phyloP scores from a whole-genome alignment of 1,139 yeast species.

The Debaryomyces psychrophilus region DNA sequence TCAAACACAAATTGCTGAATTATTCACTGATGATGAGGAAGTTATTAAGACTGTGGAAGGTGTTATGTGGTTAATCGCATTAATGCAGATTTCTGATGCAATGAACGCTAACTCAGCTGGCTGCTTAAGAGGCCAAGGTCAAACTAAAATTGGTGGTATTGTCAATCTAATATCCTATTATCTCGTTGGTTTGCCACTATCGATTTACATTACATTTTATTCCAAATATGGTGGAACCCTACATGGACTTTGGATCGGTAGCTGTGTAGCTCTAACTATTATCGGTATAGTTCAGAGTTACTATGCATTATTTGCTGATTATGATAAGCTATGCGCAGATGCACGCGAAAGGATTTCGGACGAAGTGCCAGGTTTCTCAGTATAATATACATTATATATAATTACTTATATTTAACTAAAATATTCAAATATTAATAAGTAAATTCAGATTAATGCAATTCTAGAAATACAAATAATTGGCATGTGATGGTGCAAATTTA shows the following conservation, averaged over 20 bases:
- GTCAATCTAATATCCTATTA: slow-evolving; percentile 57
- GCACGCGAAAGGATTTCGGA: slow-evolving; percentile 42
- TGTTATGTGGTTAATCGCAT: slow-evolving; percentile 56
- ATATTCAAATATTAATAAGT: background rate
- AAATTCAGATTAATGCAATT: slow-evolving; percentile 2
- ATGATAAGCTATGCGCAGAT: slow-evolving; percentile 41
- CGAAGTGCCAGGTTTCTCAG: background rate
- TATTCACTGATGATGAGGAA: slow-evolving; percentile 44
- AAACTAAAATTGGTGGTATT: slow-evolving; percentile 60
- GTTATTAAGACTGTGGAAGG: slow-evolving; percentile 45
- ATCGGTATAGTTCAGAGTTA: slow-evolving; percentile 58
- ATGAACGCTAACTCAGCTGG: slow-evolving; percentile 64
- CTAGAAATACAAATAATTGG: background rate
- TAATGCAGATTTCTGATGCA: slow-evolving; percentile 60
- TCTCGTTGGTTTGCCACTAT: slow-evolving; percentile 55
- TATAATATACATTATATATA: slow-evolving; percentile 1
- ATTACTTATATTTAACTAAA: background rate
- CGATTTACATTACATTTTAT: slow-evolving; percentile 51
- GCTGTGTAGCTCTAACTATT: slow-evolving; percentile 50
- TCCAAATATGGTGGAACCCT: slow-evolving; percentile 47
- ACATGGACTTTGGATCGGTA: slow-evolving; percentile 59
- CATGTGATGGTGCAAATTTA: slow-evolving; percentile 15
- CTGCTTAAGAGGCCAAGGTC: slow-evolving; percentile 62
- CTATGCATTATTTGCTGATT: slow-evolving; percentile 43
- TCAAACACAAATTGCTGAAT: slow-evolving; percentile 37